Evolutionary conservation across 495 filamentous ascomycete genomes (phyloP), one percentile per base, ranked within the genome.

Genomic region (Saxophila tyrrhenica): DNA sequence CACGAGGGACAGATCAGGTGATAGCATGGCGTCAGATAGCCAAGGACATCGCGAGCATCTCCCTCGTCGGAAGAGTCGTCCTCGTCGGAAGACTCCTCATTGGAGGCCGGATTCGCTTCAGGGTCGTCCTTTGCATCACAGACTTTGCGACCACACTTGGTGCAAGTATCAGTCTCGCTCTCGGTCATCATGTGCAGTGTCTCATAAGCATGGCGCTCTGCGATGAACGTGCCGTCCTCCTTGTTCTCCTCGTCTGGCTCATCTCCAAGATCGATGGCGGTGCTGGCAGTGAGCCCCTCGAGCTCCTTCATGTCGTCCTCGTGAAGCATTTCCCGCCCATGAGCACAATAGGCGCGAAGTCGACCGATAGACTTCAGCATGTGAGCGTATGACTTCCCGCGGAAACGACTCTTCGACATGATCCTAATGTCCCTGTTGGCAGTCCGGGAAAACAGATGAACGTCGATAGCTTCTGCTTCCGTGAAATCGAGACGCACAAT

Each of bases 361-460:
- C 89, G 87, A 63, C 91, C 79, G 69, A 98, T 95, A 9, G 87
- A 84, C 55, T 86, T 87, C 39, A 98, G 69, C 50, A 97, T 87
- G 56, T 94, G 86, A 23, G 89, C 87, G 65, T 92, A 95, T 50
- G 83, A 80, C 44, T 80, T 86, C 20, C 89, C 89, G 59, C 80
- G 81, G 42, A 2, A 16, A 24, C 75, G 80, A 24, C 76, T 70
- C 43, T 67, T 72, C 0, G 78, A 75, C 11, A 82, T 73, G 13
- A 63, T 48, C 24, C 68, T 67, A 67, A 83, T 74, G 69, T 80
- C 76, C 19, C n/a, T 21, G 23, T 50, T 46, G 2, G 55, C 49
- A 17, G 38, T 22, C 17, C 19, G 35, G 17, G 57, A 42, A 29
- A 63, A 39, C 7, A 35, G 23, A 1, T 25, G 47, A 29, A 57